A percentile compares a stretch with the other conserved stretches of the same genome.
Conservation (phyloP, 441 rosid species). For the Eruca vesicaria region DNA sequence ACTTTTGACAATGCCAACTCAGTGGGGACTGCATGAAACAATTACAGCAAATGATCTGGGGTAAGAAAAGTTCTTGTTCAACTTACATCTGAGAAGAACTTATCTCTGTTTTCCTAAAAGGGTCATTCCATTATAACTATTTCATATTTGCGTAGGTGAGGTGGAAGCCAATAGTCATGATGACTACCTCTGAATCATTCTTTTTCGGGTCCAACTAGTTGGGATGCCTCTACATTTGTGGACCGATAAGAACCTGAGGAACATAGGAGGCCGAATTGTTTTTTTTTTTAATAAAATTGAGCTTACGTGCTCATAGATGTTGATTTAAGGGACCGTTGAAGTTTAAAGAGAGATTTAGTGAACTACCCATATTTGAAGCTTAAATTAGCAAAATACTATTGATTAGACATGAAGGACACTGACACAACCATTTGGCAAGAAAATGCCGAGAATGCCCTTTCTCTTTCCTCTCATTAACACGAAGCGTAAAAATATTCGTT, state of each 20-base stretch:
- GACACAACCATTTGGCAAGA: too few relatives aligned
- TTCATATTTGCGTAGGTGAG: not conserved
- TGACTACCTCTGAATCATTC: not conserved
- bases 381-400: too few relatives aligned
- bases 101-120: not conserved
- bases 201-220: not conserved
- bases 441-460: too few relatives aligned
- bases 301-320: not conserved
- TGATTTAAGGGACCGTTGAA: not conserved
- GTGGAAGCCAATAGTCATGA: not conserved
- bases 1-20: not conserved
- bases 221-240: not conserved
- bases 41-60: not conserved
- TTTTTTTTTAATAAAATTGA: not conserved
- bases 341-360: too few relatives aligned
- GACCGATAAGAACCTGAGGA: not conserved
- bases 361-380: too few relatives aligned
- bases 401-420: too few relatives aligned
- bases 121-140: not conserved
- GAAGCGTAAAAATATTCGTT: too few relatives aligned
- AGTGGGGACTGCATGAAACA: not conserved
- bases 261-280: not conserved
- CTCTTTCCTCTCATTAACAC: too few relatives aligned
- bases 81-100: not conserved
- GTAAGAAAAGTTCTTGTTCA: not conserved